A percentile compares a stretch with the other conserved stretches of the same genome.
phyloP scores from a whole-genome alignment of 805 yeast species.

The Monosporozyma aerobia region DNA sequence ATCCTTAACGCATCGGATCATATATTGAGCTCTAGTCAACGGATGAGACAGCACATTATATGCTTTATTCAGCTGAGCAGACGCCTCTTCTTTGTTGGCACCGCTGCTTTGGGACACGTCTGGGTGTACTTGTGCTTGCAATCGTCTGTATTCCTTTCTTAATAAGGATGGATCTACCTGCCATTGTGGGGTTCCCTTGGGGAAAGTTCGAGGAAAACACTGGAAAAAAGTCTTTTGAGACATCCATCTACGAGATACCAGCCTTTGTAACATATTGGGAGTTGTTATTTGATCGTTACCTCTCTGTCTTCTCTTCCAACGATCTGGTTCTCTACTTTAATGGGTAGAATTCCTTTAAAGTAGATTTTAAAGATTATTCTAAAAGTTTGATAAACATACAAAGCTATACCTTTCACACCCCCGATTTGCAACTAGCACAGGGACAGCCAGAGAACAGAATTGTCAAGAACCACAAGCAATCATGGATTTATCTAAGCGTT shows the following conservation, averaged over 20 bases:
- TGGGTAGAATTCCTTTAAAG: not conserved
- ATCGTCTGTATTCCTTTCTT: slow-evolving; percentile 61
- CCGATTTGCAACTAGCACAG: not conserved
- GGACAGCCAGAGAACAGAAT: not conserved
- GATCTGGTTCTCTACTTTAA: no score
- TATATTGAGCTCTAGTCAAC: slow-evolving; percentile 55
- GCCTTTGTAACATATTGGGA: not conserved
- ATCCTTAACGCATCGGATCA: slow-evolving; percentile 36
- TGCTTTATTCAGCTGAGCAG: slow-evolving; percentile 65
- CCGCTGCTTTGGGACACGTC: slow-evolving; percentile 38
- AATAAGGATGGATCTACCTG: slow-evolving; percentile 44
- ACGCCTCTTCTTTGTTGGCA: slow-evolving; percentile 8
- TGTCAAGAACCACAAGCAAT: not conserved
- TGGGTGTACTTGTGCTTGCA: slow-evolving; percentile 78
- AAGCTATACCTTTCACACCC: not conserved
- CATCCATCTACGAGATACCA: not conserved
- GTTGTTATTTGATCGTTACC: not conserved
- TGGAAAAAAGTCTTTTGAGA: not conserved
- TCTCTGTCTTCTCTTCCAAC: not conserved
- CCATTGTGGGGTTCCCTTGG: slow-evolving; percentile 62
- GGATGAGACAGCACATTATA: slow-evolving; percentile 66
- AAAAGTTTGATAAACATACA: not conserved
- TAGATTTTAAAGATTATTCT: not conserved
- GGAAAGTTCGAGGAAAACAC: slow-evolving; percentile 65
- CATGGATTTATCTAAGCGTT: slow-evolving; percentile 15